phyloP scores from a whole-genome alignment of 805 yeast genomes.

The Metschnikowia proteae region DNA sequence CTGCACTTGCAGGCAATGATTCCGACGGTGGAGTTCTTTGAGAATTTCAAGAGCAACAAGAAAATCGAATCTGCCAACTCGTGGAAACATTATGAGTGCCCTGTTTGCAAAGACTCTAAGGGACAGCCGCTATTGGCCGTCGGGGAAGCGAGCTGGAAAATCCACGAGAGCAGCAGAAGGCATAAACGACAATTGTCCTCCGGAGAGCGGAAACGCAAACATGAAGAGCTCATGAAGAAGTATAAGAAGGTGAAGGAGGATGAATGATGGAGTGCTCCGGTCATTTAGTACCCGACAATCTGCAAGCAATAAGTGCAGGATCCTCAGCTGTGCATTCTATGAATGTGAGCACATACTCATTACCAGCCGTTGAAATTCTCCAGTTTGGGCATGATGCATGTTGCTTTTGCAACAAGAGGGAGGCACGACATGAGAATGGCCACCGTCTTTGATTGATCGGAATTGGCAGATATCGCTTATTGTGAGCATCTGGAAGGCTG shows the following conservation, averaged over 20 bases:
- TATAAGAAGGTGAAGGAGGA: conserved; percentile 16
- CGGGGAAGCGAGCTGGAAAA: conserved; percentile 67
- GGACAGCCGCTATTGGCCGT: conserved; percentile 60
- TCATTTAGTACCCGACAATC: too few relatives aligned
- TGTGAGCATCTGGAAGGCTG: too few relatives aligned
- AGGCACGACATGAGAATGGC: too few relatives aligned
- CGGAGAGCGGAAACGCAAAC: conserved; percentile 49
- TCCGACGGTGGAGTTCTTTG: conserved; percentile 23
- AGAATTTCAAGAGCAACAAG: conserved; percentile 36
- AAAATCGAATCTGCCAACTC: conserved; percentile 28
- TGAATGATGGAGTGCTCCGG: too few relatives aligned
- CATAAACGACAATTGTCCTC: conserved; percentile 55
- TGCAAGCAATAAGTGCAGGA: too few relatives aligned
- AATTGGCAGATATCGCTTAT: too few relatives aligned
- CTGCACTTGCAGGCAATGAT: conserved; percentile 21
- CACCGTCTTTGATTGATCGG: too few relatives aligned
- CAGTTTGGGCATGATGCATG: too few relatives aligned
- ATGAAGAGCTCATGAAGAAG: conserved; percentile 40
- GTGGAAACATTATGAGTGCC: conserved; percentile 72
- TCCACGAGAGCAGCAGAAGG: conserved; percentile 63
- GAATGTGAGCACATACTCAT: too few relatives aligned
- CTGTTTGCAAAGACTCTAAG: conserved; percentile 54
- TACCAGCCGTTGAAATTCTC: too few relatives aligned
- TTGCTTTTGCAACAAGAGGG: too few relatives aligned
- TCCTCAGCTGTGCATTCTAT: too few relatives aligned